Evolutionary conservation across 345 rosid species (phyloP).

Genomic region (Cardamine chenopodiifolia): DNA sequence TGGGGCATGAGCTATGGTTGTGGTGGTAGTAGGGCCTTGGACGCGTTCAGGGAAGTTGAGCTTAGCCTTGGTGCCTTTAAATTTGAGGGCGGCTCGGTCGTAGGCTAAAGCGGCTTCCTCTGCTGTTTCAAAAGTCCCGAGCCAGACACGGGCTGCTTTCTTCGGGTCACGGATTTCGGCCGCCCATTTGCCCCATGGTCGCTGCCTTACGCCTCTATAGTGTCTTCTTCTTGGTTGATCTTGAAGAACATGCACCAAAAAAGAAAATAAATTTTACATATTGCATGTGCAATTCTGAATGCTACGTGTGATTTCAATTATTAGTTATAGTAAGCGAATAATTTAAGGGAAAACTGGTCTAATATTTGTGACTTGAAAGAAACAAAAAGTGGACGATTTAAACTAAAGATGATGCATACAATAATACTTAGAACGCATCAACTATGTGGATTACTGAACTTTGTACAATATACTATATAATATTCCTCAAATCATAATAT

Average conservation of each 20-base stretch:
- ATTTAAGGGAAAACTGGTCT: background rate
- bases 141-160: slow-evolving; percentile 84
- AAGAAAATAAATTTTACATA: background rate
- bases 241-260: slow-evolving; percentile 36
- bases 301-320: slow-evolving; percentile 25
- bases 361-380: background rate
- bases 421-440: slow-evolving; percentile 8
- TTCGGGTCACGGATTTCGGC: slow-evolving; percentile 89
- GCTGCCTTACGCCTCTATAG: slow-evolving; percentile 92
- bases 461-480: background rate
- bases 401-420: background rate
- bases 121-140: slow-evolving; percentile 84
- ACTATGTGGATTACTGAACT: background rate
- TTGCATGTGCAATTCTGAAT: slow-evolving; percentile 25
- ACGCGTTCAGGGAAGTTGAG: slow-evolving; percentile 88
- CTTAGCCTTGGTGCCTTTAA: slow-evolving; percentile 93
- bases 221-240: slow-evolving; percentile 64
- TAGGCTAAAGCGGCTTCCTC: slow-evolving; percentile 94
- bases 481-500: background rate
- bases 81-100: slow-evolving; percentile 84
- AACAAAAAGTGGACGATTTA: background rate
- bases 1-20: slow-evolving; percentile 8
- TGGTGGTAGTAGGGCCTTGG: slow-evolving; percentile 53
- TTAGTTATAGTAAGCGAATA: background rate
- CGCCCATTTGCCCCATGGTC: slow-evolving; percentile 99